Percentiles rank a stretch among this genome's conserved stretches.
phyloP scores from a whole-genome alignment of 2,329 filamentous ascomycete genomes.

The Nemania sp. region DNA sequence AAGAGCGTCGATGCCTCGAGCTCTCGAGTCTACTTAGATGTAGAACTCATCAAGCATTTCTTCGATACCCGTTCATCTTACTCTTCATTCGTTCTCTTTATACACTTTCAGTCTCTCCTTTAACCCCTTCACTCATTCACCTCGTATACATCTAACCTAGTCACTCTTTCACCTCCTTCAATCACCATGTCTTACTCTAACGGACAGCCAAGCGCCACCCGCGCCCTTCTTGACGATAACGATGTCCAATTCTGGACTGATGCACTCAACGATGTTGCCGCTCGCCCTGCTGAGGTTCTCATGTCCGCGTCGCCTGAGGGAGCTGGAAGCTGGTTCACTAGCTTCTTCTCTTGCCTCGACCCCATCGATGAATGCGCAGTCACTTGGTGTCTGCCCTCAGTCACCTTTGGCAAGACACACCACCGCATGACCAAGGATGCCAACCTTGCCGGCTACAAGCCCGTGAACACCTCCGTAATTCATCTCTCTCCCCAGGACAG shows the following conservation, averaged over 20 bases:
- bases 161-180: neutral
- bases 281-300: neutral
- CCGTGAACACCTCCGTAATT: conserved; percentile 9
- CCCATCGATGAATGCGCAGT: neutral
- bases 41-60: neutral
- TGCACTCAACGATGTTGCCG: neutral
- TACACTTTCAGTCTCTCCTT: neutral
- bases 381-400: conserved; percentile 3
- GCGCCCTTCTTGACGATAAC: conserved; percentile 3
- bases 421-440: conserved; percentile 3
- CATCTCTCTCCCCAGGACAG: no score
- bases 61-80: neutral
- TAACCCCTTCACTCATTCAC: neutral
- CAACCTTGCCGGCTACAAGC: conserved; percentile 2
- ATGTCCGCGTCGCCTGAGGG: neutral
- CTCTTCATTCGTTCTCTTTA: neutral
- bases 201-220: neutral
- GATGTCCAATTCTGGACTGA: conserved; percentile 1
- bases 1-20: neutral
- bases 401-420: conserved; percentile 12
- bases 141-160: neutral
- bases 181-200: neutral
- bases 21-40: neutral
- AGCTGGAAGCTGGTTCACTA: neutral
- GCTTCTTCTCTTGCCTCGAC: conserved; percentile 2